Evolutionary conservation across 1,284 basidiomycete species (phyloP), one percentile per base, ranked within the genome.

Genomic region (Leccinum subrobustum): DNA sequence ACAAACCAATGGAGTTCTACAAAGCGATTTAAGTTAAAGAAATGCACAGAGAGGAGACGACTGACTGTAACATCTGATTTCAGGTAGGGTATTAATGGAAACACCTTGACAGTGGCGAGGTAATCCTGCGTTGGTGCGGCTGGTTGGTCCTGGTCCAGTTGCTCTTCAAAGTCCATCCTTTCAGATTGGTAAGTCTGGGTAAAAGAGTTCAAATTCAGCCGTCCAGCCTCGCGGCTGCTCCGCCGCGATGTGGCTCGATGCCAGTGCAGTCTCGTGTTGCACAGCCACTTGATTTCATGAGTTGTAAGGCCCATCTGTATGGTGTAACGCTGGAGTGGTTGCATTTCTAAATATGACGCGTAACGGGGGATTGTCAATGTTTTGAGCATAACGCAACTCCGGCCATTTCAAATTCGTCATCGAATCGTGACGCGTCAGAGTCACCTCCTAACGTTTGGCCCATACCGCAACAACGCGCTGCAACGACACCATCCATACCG

Each of bases 61-160:
- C 87, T 75, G 69, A 91, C 90, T 8, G 79, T 79, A 20, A 88
- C 81, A 73, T 92, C 89, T 63, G 78, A 83, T 71, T 86, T 89
- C 52, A 92, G 69, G 62, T 84, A 80, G 16, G 84, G 84, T 62
- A 92, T 90, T 33, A 92, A 77, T 14, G 91, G 90, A 72, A 89
- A 92, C 35, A 92, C 89, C 66, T 83, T 86, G 67, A 90, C 78
- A 3, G 84, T 77, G 8, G 84, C 81, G 8, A 89, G 71, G 61
- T 77, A 75, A 54, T 86, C 86, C 50, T 79, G 77, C 1, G 82
- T 79, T 4, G 86, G 84, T 27, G 82, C 81, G n/a, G 86, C 74
- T 20, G 37, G 48, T 9, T 88, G 63, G 14, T 54, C 58, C 14
- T 57, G 74, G 53, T 62, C 60, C 9, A 70, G 63, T 63, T 79